Base-by-base conservation (phyloP, 164 flowering plant genomes). In the Malania oleifera region DNA sequence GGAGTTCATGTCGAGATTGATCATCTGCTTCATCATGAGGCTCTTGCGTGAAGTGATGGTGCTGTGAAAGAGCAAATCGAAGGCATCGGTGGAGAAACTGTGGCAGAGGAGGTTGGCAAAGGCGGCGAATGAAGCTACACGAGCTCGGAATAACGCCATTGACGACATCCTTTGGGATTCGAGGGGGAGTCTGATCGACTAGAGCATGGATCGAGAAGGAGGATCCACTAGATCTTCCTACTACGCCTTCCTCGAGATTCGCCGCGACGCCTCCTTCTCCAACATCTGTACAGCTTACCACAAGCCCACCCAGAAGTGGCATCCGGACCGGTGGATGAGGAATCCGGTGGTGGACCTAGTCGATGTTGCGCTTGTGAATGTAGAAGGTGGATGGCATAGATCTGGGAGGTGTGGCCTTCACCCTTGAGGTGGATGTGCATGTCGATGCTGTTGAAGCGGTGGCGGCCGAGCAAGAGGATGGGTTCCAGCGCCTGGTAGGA, bases 291-390 rank as follows among this genome's bases (percentile, higher is more conserved):
- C 76, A 27, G 92, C 97, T 10, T 90, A 85, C 47, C 84, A 85
- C 38, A 89, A 85, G 59, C 97, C 80, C 61, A 95, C 97, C 5
- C 58, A 91, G 98, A 82, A 81, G 70, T 91, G 98, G 96, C 98
- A 91, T 62, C 98, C 98, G 55, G 98, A 91, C 54, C 68, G 80
- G 70, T 82, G 84, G 80, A 59, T 75, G 46, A 67, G 56, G 65
- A 82, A 82, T 57, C 85, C 83, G 12, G 46, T 73, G 40, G 73
- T 73, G 20, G 81, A n/a, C n/a, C n/a, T n/a, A n/a, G n/a, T n/a
- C n/a, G n/a, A n/a, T n/a, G n/a, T n/a, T n/a, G n/a, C n/a, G n/a
- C n/a, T n/a, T n/a, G n/a, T n/a, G n/a, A n/a, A n/a, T n/a, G n/a
- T n/a, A n/a, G n/a, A n/a, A n/a, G n/a, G n/a, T n/a, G n/a, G n/a